Evolutionary conservation across 2,329 filamentous ascomycete genomes (phyloP), one percentile per base, ranked within the genome.

Genomic region (Aspergillus awamori): DNA sequence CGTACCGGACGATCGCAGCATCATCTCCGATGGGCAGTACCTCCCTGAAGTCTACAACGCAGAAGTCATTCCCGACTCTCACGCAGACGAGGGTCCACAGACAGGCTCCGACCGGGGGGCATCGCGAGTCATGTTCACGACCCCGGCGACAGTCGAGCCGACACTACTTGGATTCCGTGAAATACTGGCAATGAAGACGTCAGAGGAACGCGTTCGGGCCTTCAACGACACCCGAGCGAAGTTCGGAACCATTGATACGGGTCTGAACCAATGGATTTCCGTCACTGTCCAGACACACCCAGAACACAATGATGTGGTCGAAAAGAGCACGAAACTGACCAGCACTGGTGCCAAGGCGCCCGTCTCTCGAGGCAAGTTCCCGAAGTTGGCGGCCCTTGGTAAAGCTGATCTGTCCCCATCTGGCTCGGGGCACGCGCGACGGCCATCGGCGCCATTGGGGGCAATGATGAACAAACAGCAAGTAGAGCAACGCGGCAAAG

Each of bases 401-500:
- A 68, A 66, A 30, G 67, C 67, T 26, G 74, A 77, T 22, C 67
- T 67, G 10, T 66, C 72, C 39, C 74, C 76, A 15, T 69, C 71
- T 11, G 70, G 75, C 26, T 67, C 70, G 36, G 72, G 72, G 28
- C 74, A 78, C 62, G 67, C 65, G 1, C 62, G 75, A 61, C 73
- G 75, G n/a, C 66, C 74, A 3, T 80, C 78, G 20, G 72, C 67
- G 33, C 73, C 73, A 22, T 69, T 78, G 26, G 72, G 75, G 49
- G 71, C 72, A 24, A 77, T 77, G 63, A 77, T 79, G 60, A 86
- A 86, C 53, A 79, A 84, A 63, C 82, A 85, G 65, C 87, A 90
- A 71, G 86, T 93, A 74, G 90, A 92, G 68, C 85, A 88, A 41
- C 94, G 93, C 81, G 89, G 93, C 74, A 97, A 97, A 80, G 93